phyloP scores from a whole-genome alignment of 2,329 filamentous ascomycete species.

The Thelonectria discophora region DNA sequence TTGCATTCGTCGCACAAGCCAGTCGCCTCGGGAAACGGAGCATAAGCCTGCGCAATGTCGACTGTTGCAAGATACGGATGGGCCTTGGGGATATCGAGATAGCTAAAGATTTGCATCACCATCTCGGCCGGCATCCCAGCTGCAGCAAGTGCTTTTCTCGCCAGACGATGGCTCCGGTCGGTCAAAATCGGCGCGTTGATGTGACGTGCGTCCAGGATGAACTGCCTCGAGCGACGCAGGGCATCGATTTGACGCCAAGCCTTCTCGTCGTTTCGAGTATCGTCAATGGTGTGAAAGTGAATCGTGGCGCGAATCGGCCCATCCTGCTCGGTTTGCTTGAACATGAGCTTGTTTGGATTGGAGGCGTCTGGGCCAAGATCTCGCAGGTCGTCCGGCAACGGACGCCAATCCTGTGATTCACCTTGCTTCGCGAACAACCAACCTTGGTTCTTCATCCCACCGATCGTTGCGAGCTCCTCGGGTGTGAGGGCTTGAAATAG shows the following conservation, averaged over 20 bases:
- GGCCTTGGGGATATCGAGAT: background rate
- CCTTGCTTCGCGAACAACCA: background rate
- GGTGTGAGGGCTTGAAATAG: conserved; percentile 4
- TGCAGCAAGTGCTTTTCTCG: background rate
- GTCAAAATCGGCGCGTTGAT: background rate
- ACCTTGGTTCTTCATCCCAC: background rate
- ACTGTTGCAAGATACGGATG: background rate
- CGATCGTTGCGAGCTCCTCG: background rate
- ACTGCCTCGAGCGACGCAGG: conserved; percentile 5
- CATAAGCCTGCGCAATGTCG: conserved; percentile 1
- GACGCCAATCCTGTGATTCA: background rate
- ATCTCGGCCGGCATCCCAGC: conserved; percentile 1
- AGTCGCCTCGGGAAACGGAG: background rate
- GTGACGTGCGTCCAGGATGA: conserved; percentile 6
- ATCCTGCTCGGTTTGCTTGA: background rate
- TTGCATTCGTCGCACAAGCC: background rate
- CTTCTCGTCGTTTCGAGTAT: background rate
- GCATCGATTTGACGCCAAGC: background rate
- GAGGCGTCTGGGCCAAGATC: background rate
- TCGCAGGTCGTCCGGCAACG: background rate
- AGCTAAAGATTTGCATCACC: background rate
- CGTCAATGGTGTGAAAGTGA: background rate
- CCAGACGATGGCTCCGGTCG: background rate
- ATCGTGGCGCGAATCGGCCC: conserved; percentile 2
- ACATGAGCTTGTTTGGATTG: background rate